Conservation (phyloP, 2,329 filamentous ascomycete genomes). For the Fusarium sp. region DNA sequence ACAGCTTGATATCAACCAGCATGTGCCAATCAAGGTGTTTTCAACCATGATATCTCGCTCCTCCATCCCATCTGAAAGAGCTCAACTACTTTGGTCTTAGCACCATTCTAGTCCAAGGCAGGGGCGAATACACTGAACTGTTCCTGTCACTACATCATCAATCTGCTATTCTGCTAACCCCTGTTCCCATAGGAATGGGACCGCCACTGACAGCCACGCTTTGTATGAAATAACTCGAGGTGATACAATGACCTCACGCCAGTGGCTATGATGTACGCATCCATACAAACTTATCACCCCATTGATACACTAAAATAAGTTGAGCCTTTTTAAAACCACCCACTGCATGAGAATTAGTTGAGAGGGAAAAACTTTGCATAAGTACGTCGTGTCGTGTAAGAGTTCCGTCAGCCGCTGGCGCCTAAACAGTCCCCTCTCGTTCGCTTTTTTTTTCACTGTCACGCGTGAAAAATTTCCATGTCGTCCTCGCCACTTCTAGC, state of each 20-base stretch:
- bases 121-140: constrained; percentile 17
- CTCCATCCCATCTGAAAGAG: background rate
- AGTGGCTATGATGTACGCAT: background rate
- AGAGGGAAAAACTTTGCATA: background rate
- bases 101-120: constrained; percentile 20
- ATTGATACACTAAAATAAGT: background rate
- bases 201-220: constrained; percentile 3
- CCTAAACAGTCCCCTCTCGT: constrained; percentile 15
- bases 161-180: constrained; percentile 3
- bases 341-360: background rate
- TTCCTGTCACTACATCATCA: constrained; percentile 18
- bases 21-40: constrained; percentile 13
- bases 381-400: background rate
- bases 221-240: constrained; percentile 2
- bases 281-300: background rate
- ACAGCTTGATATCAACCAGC: background rate
- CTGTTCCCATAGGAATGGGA: constrained; percentile 14
- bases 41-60: background rate
- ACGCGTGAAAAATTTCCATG: constrained; percentile 18
- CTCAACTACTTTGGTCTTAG: constrained; percentile 24
- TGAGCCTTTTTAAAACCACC: background rate
- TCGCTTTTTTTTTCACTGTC: background rate
- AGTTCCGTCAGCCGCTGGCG: constrained; percentile 22
- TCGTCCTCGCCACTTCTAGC: constrained; percentile 22
- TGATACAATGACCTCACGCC: constrained; percentile 12